Evolutionary conservation across 805 yeast genomes (phyloP).

Genomic region (Kodamaea nitidulidarum): DNA sequence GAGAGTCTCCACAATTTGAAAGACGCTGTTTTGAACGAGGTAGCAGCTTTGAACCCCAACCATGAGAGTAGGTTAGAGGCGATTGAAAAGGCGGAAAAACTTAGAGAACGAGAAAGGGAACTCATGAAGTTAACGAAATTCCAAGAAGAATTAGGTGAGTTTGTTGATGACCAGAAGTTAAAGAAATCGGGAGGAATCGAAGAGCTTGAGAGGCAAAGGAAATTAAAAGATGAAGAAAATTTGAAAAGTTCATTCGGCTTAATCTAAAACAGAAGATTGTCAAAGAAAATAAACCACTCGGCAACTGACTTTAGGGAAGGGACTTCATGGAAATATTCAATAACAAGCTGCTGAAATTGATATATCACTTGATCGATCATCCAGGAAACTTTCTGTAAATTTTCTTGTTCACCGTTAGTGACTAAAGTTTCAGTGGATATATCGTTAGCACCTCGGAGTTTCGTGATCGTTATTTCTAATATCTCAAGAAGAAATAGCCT

Average conservation of each 20-base stretch:
- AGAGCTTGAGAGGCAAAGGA: conserved; percentile 71
- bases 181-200: conserved; percentile 87
- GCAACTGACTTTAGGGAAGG: background rate
- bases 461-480: conserved; percentile 12
- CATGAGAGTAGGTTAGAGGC: conserved; percentile 87
- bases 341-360: background rate
- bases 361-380: background rate
- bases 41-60: conserved; percentile 72
- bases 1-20: conserved; percentile 54
- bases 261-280: conserved; percentile 14
- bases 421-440: too few relatives aligned
- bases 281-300: conserved; percentile 7
- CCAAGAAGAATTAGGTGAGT: conserved; percentile 79
- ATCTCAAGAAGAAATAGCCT: conserved; percentile 14
- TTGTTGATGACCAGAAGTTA: conserved; percentile 72
- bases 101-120: conserved; percentile 68
- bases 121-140: conserved; percentile 58
- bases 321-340: background rate
- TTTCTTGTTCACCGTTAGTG: too few relatives aligned
- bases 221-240: conserved; percentile 66
- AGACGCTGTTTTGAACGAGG: conserved; percentile 79
- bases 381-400: too few relatives aligned
- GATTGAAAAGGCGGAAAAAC: conserved; percentile 77
- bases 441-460: conserved; percentile 14
- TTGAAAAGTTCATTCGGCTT: conserved; percentile 45